Evolutionary conservation across 2,329 filamentous ascomycete species (phyloP), one percentile per base, ranked within the genome.

Genomic region (Beauveria medogensis): DNA sequence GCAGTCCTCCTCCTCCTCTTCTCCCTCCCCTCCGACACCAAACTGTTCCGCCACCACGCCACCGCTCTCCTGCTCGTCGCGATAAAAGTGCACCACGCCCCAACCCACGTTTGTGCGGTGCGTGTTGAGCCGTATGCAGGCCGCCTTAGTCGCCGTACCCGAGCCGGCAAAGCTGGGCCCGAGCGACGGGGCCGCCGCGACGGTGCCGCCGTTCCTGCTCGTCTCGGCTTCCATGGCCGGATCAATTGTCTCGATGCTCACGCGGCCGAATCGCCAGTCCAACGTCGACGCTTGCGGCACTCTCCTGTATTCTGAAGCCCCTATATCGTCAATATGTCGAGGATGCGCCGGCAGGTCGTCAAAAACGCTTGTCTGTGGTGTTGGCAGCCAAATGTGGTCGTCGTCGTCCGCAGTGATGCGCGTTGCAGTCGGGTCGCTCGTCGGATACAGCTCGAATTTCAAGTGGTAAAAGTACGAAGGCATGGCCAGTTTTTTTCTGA

Each of bases 31-130:
- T n/a, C 16, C 66, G 5, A 64, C 52, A 12, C 44, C 67, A 64
- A 40, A 63, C 58, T 51, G 55, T 18, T 48, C 48, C 9, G 37
- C 70, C 62, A 65, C 70, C 65, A 91, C 75, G 14, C 78, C 82
- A 1, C 84, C 78, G 1, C 87, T 88, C 72, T 95, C 90, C 62
- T 91, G 84, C 2, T 83, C 84, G 73, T 97, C 93, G 10, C 92
- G 85, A 72, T 97, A 99, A 30, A 99, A 82, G 72, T 97, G 94
- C 2, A 99, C 92, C 16, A 97, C 85, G 1, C 94, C 94, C 88
- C 91, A 97, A 47, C 91, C 90, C 1, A 92, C 80, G 63, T 96
- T 89, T 1, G 91, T 91, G 59, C 88, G 85, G 67, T 81, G 84
- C 18, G 85, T 83, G 60, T 88, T 83, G 1, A 93, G 79, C 0